Base-by-base conservation (phyloP, 2,329 filamentous ascomycete species). In the Sphaerostilbella broomeana region DNA sequence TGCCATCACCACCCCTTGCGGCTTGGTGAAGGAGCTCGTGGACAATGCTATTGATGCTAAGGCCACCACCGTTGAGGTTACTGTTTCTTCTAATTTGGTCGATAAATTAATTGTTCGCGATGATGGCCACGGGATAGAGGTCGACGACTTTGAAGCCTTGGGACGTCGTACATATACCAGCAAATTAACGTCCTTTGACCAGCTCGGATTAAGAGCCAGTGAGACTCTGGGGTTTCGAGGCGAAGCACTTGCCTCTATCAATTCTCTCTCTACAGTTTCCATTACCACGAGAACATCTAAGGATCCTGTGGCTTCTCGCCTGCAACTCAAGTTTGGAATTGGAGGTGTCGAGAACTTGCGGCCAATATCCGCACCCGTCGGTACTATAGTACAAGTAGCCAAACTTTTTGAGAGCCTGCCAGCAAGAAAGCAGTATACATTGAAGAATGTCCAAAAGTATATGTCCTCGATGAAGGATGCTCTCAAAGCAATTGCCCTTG, bases 21-120 rank as follows among this genome's bases (percentile, higher is more conserved):
- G 74, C 9, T 62, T 86, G 3, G 73, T 87, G 50, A 89, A 89
- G 54, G 85, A 89, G 59, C 75, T 89, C 4, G 59, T 89, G 21
- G 85, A 89, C 50, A 89, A 90, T 57, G 72, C 83, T 29, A 70
- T 89, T 15, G 84, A 90, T 58, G 81, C 84, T 6, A 67, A 71
- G 37, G 82, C 84, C 10, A 81, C 73, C 2, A 72, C 70, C 2
- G 66, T 90, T 42, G 75, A 84, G 37, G 63, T 89, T 17, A 62
- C 75, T 19, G 66, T 87, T 11, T 74, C 81, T 4, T 51, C 69
- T 28, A 80, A 88, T 53, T 81, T 80, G 0, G 57, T 88, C 37
- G 79, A 84, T 57, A 73, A 70, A 38, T 73, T 90, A 25, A 75
- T 84, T 51, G 76, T 88, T 34, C 72, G 75, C 30, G 82, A 86